phyloP scores from a whole-genome alignment of 306 rosid species.

The Quercus variabilis region DNA sequence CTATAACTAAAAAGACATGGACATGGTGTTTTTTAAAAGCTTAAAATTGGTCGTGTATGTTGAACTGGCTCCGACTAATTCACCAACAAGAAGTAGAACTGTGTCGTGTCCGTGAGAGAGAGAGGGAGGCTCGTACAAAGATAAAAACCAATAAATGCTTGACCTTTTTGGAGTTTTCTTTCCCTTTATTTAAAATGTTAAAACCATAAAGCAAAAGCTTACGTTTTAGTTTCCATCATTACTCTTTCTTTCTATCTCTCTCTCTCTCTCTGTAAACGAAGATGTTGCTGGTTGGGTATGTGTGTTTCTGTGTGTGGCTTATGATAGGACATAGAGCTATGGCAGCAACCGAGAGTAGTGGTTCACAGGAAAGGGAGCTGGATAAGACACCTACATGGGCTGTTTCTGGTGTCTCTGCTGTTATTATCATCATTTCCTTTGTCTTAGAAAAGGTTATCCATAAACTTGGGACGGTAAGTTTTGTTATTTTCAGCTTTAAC shows the following conservation, averaged over 20 bases:
- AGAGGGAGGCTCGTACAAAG: not conserved
- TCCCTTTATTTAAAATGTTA: not conserved
- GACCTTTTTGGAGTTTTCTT: no score
- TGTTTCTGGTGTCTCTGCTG: slow-evolving; percentile 75
- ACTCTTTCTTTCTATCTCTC: not conserved
- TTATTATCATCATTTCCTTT: slow-evolving; percentile 68
- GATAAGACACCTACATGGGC: slow-evolving; percentile 96
- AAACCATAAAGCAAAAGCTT: no score
- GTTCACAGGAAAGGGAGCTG: slow-evolving; percentile 40
- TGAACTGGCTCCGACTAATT: no score
- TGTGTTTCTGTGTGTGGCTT: slow-evolving; percentile 19
- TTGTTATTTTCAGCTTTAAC: not conserved
- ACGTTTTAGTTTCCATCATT: not conserved
- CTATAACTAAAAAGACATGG: no score
- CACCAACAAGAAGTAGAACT: no score
- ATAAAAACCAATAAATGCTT: not conserved
- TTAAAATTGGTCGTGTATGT: no score
- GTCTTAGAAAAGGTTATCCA: slow-evolving; percentile 69
- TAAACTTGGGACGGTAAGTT: slow-evolving; percentile 64
- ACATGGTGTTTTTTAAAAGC: no score
- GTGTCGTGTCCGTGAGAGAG: no score
- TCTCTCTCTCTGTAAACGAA: not conserved
- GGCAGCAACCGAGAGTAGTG: slow-evolving; percentile 45
- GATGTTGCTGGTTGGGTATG: slow-evolving; percentile 1
- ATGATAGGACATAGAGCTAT: slow-evolving; percentile 23